These are phyloP conservation scores for Termitomyces heimii DNA, from an alignment of 768 basidiomycete species.

Conservation along the genomic window DNA sequence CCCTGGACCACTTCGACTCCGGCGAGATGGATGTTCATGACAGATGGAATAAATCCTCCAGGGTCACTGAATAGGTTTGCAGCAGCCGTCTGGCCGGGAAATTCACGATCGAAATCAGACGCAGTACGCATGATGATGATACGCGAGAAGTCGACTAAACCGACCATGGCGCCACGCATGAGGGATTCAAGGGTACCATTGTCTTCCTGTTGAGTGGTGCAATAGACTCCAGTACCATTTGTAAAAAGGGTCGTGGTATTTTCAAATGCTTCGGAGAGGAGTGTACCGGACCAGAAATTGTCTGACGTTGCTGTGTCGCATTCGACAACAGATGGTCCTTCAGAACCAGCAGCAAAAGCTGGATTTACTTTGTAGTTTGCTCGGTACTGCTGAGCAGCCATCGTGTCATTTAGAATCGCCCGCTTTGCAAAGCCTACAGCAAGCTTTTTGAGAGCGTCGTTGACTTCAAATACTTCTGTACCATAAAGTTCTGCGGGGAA, in stretches of 20 bases:
- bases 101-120: slow-evolving; percentile 12
- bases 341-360: slow-evolving; percentile 1
- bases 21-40: slow-evolving; percentile 9
- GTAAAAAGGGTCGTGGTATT: slow-evolving; percentile 9
- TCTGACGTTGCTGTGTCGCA: slow-evolving; percentile 10
- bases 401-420: slow-evolving; percentile 6
- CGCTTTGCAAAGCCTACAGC: slow-evolving; percentile 7
- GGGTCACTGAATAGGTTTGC: slow-evolving; percentile 7
- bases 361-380: background rate
- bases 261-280: slow-evolving; percentile 11
- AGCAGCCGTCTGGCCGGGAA: slow-evolving; percentile 2
- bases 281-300: slow-evolving; percentile 6
- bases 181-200: slow-evolving; percentile 11
- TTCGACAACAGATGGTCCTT: slow-evolving; percentile 8
- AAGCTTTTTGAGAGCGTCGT: slow-evolving; percentile 6
- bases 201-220: slow-evolving; percentile 11
- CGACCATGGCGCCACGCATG: slow-evolving; percentile 2
- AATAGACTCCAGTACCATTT: slow-evolving; percentile 10
- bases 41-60: slow-evolving; percentile 6
- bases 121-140: slow-evolving; percentile 13
- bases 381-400: slow-evolving; percentile 3
- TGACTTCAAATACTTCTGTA: slow-evolving; percentile 12
- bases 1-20: slow-evolving; percentile 10
- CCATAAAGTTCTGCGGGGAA: slow-evolving; percentile 8
- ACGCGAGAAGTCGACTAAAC: slow-evolving; percentile 10